Evolutionary conservation across 371 early-diverging fungal genomes (phyloP).

Genomic region (Fennellomyces sp.): DNA sequence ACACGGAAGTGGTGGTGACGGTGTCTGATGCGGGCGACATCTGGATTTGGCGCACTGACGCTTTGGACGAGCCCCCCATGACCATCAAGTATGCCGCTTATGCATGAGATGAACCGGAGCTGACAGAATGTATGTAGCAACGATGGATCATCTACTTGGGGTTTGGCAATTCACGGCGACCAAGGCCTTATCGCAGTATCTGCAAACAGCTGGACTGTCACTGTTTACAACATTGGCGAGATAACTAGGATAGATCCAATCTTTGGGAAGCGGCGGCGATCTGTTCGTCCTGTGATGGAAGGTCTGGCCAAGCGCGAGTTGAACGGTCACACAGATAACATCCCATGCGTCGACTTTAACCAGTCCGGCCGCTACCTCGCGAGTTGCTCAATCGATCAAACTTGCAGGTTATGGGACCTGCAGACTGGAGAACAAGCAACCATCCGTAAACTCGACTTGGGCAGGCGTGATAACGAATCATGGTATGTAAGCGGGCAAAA

Average conservation of each 20-base stretch:
- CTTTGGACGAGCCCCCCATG: slow-evolving; percentile 46
- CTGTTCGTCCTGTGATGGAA: slow-evolving; percentile 9
- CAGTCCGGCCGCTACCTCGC: slow-evolving; percentile 56
- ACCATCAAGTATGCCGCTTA: slow-evolving; percentile 26
- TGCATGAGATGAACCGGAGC: not conserved
- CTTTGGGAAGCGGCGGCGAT: slow-evolving; percentile 13
- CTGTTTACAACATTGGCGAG: slow-evolving; percentile 51
- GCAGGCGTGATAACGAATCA: slow-evolving; percentile 14
- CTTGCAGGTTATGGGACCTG: slow-evolving; percentile 55
- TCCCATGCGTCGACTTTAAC: slow-evolving; percentile 64
- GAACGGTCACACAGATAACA: slow-evolving; percentile 63
- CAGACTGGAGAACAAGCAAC: slow-evolving; percentile 23
- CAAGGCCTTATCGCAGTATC: slow-evolving; percentile 60
- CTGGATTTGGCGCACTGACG: slow-evolving; percentile 51
- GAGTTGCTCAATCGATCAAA: slow-evolving; percentile 60
- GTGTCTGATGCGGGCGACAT: slow-evolving; percentile 58
- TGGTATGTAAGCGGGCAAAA: slow-evolving; percentile 18
- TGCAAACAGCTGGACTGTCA: slow-evolving; percentile 59
- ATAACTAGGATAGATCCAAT: slow-evolving; percentile 18
- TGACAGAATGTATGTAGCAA: slow-evolving; percentile 9
- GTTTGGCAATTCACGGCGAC: slow-evolving; percentile 59
- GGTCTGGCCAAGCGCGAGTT: slow-evolving; percentile 16
- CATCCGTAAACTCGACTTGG: slow-evolving; percentile 6
- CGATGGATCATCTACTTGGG: slow-evolving; percentile 60
- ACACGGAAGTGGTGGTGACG: slow-evolving; percentile 52